phyloP scores from a whole-genome alignment of 306 rosid species.

The Malus sylvestris region DNA sequence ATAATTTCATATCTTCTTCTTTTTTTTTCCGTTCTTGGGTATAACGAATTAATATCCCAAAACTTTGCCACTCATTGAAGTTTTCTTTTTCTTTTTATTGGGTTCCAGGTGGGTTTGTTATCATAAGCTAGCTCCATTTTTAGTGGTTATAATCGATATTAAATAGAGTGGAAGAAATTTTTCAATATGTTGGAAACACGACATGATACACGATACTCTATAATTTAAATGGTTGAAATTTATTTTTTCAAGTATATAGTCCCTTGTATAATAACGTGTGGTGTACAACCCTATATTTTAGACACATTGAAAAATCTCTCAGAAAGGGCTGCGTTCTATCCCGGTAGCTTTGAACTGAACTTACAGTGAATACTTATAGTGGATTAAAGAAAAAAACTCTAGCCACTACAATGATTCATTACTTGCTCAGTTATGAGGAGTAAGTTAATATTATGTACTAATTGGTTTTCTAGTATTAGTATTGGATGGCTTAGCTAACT shows the following conservation, averaged over 20 bases:
- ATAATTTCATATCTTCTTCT: neutral
- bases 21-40: neutral
- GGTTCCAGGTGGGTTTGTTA: neutral
- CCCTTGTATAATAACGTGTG: too few relatives aligned
- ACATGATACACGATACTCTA: fast-evolving
- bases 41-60: neutral
- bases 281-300: too few relatives aligned
- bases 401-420: neutral
- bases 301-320: too few relatives aligned
- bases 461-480: neutral
- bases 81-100: neutral
- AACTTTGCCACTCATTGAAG: neutral
- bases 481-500: conserved; percentile 2
- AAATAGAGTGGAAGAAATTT: too few relatives aligned
- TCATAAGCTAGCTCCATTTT: neutral
- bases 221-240: too few relatives aligned
- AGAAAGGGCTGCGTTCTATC: too few relatives aligned
- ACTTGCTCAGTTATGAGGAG: neutral
- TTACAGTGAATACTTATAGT: too few relatives aligned
- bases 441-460: neutral
- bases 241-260: too few relatives aligned
- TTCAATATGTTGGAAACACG: too few relatives aligned
- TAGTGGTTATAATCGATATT: too few relatives aligned
- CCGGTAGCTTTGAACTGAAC: too few relatives aligned
- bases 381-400: too few relatives aligned